Percentiles rank a stretch among this genome's conserved stretches.
Evolutionary conservation across 2,329 filamentous ascomycete genomes (phyloP).

Genomic region (Colletotrichum sp.): DNA sequence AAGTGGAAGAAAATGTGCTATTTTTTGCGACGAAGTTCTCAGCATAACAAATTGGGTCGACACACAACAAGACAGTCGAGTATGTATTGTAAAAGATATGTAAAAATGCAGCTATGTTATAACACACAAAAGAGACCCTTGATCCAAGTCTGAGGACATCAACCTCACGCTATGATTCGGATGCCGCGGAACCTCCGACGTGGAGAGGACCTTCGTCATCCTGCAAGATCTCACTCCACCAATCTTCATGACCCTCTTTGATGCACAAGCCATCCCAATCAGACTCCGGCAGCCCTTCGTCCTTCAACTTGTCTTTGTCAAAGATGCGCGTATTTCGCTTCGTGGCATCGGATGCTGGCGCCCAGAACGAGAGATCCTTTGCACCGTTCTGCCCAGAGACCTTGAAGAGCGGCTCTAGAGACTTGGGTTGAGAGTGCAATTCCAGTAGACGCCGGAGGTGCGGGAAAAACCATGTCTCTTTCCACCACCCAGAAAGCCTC

Average conservation of each 20-base stretch:
- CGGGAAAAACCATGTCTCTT: conserved; percentile 27
- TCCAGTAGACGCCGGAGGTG: conserved; percentile 23
- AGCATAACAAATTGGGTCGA: accelerated
- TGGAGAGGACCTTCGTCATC: conserved; percentile 18
- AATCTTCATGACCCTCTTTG: conserved; percentile 24
- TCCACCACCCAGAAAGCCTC: conserved; percentile 27
- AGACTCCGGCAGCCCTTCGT: conserved; percentile 4
- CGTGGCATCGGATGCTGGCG: conserved; percentile 12
- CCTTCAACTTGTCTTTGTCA: background rate
- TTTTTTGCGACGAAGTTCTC: no score
- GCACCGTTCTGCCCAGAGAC: conserved; percentile 5
- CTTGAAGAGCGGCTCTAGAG: conserved; percentile 24
- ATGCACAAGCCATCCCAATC: conserved; percentile 25
- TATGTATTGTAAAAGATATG: no score
- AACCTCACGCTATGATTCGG: background rate
- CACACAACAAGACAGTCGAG: no score
- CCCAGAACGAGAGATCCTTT: conserved; percentile 27
- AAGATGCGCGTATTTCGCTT: conserved; percentile 13
- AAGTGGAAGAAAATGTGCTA: no score
- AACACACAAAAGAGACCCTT: background rate
- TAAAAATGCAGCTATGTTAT: no score
- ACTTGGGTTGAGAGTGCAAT: background rate
- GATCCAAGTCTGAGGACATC: background rate
- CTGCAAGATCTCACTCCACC: conserved; percentile 39
- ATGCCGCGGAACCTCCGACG: background rate